Conservation (phyloP, 2,329 filamentous ascomycete species). For the Chrysosporium queenslandicum region DNA sequence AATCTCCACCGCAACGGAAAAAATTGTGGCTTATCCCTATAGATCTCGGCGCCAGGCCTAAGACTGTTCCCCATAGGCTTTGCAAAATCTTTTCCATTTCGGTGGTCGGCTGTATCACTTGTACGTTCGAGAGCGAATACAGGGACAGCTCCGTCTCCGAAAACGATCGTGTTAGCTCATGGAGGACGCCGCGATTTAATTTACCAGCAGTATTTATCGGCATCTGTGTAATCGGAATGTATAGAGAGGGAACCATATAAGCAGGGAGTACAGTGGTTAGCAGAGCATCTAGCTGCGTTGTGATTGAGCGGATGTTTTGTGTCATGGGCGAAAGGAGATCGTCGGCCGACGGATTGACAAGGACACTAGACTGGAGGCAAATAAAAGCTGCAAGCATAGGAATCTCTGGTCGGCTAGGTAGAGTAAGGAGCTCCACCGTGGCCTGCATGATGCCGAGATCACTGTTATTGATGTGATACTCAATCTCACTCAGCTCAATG, state of each 20-base stretch:
- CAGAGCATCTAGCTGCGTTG: constrained; percentile 6
- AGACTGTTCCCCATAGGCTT: constrained; percentile 11
- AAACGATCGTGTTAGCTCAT: constrained; percentile 19
- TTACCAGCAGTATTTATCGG: constrained; percentile 32
- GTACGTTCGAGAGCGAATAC: neutral
- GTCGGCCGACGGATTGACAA: neutral
- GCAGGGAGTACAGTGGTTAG: constrained; percentile 20
- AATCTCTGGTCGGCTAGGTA: neutral
- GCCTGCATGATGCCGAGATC: neutral
- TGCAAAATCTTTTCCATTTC: neutral
- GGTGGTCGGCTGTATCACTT: neutral
- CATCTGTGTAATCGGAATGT: constrained; percentile 29
- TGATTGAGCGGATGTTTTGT: constrained; percentile 8
- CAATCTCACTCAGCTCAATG: constrained; percentile 76
- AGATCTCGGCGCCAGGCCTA: neutral
- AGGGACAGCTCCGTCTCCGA: neutral
- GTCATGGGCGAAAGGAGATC: constrained; percentile 12
- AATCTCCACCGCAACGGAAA: constrained; percentile 27
- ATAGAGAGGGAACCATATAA: constrained; percentile 32
- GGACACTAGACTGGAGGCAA: neutral
- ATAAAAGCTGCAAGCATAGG: neutral
- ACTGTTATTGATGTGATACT: constrained; percentile 27
- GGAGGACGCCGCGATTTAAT: constrained; percentile 26
- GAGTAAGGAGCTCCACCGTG: neutral
- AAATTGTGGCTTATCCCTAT: constrained; percentile 6